Conservation (phyloP, 169 alveolate species). For the Condylostoma magnum region DNA sequence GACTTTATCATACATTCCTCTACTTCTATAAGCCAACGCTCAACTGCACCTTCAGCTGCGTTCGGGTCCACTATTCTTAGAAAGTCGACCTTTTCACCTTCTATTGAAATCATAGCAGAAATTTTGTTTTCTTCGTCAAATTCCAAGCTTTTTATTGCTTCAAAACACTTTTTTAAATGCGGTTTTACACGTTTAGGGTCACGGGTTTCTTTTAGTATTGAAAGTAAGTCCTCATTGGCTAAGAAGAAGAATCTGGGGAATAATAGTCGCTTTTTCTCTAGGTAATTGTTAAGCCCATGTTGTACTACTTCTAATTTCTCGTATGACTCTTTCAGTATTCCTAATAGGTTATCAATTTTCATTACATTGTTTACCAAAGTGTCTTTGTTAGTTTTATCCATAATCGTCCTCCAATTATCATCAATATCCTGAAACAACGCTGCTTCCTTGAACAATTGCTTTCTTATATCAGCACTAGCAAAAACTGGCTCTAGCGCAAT, state of each 20-base stretch:
- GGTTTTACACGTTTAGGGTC: constrained; percentile 80
- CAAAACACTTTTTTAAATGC: constrained; percentile 82
- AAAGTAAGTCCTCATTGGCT: constrained; percentile 85
- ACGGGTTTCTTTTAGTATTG: constrained; percentile 81
- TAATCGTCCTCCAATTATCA: constrained; percentile 78
- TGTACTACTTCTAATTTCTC: constrained; percentile 72
- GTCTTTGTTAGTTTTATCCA: constrained; percentile 50
- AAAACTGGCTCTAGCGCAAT: constrained; percentile 92
- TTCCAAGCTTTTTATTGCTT: constrained; percentile 67
- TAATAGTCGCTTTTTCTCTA: constrained; percentile 79
- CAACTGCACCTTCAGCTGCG: constrained; percentile 83
- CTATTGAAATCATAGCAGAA: constrained; percentile 83
- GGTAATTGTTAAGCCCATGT: constrained; percentile 72
- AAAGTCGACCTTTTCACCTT: constrained; percentile 73
- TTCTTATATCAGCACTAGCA: constrained; percentile 89
- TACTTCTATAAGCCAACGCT: constrained; percentile 82
- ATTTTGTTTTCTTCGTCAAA: constrained; percentile 74
- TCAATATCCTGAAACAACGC: constrained; percentile 83
- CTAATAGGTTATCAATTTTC: background rate
- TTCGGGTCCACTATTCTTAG: constrained; percentile 61
- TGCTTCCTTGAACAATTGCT: constrained; percentile 86
- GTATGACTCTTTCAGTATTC: constrained; percentile 39
- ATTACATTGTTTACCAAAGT: constrained; percentile 42
- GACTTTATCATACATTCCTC: constrained; percentile 76
- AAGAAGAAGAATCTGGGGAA: constrained; percentile 86